Percentiles rank a stretch among this genome's conserved stretches.
Evolutionary conservation across 1,284 basidiomycete genomes (phyloP).

Genomic region (Rhodotorula sp.): DNA sequence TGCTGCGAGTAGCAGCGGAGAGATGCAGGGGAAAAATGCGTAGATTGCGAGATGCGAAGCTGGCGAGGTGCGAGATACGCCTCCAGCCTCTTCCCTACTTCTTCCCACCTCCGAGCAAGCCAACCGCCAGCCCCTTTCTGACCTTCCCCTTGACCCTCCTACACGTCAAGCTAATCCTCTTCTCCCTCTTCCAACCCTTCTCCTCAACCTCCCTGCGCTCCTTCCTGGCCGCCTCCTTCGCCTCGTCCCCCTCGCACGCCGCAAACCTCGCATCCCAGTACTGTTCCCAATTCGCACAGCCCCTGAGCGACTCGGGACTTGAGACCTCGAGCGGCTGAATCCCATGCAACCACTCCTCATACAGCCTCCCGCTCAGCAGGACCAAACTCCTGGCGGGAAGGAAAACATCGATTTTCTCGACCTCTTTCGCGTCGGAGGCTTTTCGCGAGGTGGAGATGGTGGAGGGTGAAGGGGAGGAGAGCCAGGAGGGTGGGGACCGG

Average conservation of each 20-base stretch:
- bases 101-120: too few relatives aligned
- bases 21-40: too few relatives aligned
- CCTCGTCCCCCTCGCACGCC: conserved; percentile 47
- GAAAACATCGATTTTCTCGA: conserved; percentile 59
- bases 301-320: conserved; percentile 7
- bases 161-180: conserved; percentile 80
- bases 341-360: conserved; percentile 69
- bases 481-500: conserved; percentile 47
- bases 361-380: conserved; percentile 68
- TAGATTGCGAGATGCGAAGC: too few relatives aligned
- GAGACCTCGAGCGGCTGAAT: conserved; percentile 54
- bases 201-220: conserved; percentile 18
- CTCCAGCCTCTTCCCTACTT: too few relatives aligned
- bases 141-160: conserved; percentile 69
- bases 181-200: conserved; percentile 56
- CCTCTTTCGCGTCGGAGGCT: neutral
- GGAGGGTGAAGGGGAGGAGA: neutral
- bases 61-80: too few relatives aligned
- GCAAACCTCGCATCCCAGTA: conserved; percentile 42
- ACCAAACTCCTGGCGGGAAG: conserved; percentile 78
- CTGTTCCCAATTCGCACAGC: conserved; percentile 54
- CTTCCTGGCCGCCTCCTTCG: conserved; percentile 50
- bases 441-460: neutral
- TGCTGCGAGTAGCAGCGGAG: too few relatives aligned
- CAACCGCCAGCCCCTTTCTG: conserved; percentile 35